Percentiles rank a stretch among this genome's conserved stretches.
These are phyloP conservation scores for Colletotrichum graminicola DNA, from an alignment of 2,329 filamentous ascomycete genomes.

Conservation along the genomic window DNA sequence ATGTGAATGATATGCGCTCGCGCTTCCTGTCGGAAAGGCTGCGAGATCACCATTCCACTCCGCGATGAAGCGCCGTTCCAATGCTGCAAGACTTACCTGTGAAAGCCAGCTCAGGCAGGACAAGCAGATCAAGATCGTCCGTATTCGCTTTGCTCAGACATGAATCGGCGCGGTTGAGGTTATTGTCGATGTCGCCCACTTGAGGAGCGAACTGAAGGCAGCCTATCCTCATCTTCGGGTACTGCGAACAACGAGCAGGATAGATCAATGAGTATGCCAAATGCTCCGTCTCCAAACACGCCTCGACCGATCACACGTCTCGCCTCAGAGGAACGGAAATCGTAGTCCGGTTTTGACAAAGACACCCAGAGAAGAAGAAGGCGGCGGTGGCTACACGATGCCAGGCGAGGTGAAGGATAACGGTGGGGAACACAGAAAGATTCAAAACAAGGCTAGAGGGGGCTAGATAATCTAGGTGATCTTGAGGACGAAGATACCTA, in stretches of 20 bases:
- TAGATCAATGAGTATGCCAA: not conserved
- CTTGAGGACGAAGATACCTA: not conserved
- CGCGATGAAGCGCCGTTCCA: no score
- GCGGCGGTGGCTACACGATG: not conserved
- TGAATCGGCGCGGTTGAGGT: constrained; percentile 75
- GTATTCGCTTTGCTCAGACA: constrained; percentile 67
- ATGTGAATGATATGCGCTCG: no score
- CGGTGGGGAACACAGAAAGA: not conserved
- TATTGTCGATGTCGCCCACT: constrained; percentile 77
- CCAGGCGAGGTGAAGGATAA: not conserved
- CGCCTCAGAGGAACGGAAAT: not conserved
- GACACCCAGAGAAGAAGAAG: constrained; percentile 1
- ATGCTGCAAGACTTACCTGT: constrained; percentile 62
- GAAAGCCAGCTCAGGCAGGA: constrained; percentile 83
- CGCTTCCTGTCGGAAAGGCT: no score
- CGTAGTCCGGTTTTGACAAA: not conserved
- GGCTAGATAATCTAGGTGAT: not conserved
- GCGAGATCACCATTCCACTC: no score
- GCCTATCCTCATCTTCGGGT: constrained; percentile 71
- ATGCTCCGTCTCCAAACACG: not conserved
- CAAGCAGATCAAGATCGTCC: constrained; percentile 74
- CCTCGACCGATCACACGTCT: constrained; percentile 14
- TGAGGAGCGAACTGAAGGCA: constrained; percentile 80
- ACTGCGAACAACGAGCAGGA: no score
- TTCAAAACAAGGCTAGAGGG: not conserved